Evolutionary conservation across 352 stramenopile species (phyloP).

Genomic region (Phytopythium aichiense): DNA sequence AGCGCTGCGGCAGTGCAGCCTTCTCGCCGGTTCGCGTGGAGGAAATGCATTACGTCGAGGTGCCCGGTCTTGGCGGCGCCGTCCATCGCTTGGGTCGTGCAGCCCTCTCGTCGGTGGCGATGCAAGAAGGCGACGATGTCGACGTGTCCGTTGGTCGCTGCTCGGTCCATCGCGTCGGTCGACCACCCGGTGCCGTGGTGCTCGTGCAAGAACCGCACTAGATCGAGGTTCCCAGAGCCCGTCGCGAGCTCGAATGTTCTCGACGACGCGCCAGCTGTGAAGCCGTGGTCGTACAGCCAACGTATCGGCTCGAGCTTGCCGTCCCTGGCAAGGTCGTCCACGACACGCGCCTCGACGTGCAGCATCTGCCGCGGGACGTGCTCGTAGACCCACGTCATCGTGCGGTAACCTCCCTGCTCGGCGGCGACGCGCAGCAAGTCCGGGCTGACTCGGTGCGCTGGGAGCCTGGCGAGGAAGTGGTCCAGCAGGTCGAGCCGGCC

Average conservation of each 20-base stretch:
- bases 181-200: conserved; percentile 29
- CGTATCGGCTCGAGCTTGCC: conserved; percentile 15
- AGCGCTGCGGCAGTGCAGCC: conserved; percentile 24
- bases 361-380: background rate
- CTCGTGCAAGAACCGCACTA: conserved; percentile 27
- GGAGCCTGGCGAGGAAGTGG: background rate
- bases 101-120: conserved; percentile 27
- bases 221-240: conserved; percentile 25
- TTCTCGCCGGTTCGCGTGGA: conserved; percentile 31
- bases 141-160: conserved; percentile 21
- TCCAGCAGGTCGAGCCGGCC: background rate
- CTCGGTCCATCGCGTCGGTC: conserved; percentile 28
- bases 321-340: background rate
- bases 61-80: conserved; percentile 27
- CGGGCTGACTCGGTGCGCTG: background rate
- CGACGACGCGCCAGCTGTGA: conserved; percentile 26
- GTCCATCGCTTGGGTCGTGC: conserved; percentile 31
- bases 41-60: conserved; percentile 20
- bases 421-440: background rate
- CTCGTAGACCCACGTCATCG: background rate
- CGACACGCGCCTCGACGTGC: background rate
- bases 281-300: conserved; percentile 25
- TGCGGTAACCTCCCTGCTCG: background rate
- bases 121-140: conserved; percentile 31
- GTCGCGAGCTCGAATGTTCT: conserved; percentile 28